phyloP scores from a whole-genome alignment of 495 filamentous ascomycete genomes.

The Penicillium tannophilum region DNA sequence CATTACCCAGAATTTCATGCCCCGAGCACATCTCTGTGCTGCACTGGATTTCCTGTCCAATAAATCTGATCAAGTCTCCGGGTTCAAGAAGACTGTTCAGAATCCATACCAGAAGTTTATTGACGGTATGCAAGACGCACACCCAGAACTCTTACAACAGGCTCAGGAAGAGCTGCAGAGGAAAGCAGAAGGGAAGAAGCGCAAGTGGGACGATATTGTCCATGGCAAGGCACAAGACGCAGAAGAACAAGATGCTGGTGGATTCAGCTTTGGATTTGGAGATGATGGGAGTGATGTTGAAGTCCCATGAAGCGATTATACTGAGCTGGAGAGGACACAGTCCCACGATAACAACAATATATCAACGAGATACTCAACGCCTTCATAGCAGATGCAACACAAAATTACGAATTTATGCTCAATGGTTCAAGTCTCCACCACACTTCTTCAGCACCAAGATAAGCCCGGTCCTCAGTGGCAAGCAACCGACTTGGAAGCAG shows the following conservation, averaged over 20 bases:
- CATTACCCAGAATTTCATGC: constrained; percentile 96
- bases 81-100: constrained; percentile 72
- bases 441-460: constrained; percentile 1
- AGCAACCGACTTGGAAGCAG: constrained; percentile 78
- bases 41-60: constrained; percentile 82
- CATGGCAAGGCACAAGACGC: constrained; percentile 45
- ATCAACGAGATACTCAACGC: background rate
- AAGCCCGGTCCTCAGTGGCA: constrained; percentile 65
- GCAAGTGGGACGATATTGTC: constrained; percentile 84
- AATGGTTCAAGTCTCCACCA: background rate
- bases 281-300: constrained; percentile 62
- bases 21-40: constrained; percentile 68
- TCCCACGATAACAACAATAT: background rate
- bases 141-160: constrained; percentile 67
- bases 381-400: constrained; percentile 4
- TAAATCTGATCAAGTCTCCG: constrained; percentile 81
- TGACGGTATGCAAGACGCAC: constrained; percentile 60
- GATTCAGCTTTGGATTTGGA: constrained; percentile 84
- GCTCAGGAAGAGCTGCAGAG: constrained; percentile 65
- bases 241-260: constrained; percentile 42
- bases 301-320: constrained; percentile 41
- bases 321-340: constrained; percentile 2
- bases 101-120: constrained; percentile 79
- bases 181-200: constrained; percentile 64
- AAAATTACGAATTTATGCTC: constrained; percentile 7